Percentiles rank a stretch among this genome's conserved stretches.
These are phyloP conservation scores for Ustilago hordei DNA, from an alignment of 1,284 basidiomycete genomes.

Conservation along the genomic window DNA sequence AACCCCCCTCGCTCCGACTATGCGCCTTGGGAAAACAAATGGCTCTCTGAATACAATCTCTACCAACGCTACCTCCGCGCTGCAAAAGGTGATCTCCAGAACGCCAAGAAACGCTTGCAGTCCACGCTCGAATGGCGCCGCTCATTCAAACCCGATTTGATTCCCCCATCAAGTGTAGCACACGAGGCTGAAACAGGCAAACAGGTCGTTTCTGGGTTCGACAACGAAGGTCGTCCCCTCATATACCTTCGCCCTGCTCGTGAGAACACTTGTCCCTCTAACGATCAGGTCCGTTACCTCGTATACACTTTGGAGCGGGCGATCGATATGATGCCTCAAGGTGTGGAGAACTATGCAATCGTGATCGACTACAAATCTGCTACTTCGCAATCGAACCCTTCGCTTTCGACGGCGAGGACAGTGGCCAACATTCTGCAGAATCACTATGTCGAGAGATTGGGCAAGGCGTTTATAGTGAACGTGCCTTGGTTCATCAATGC, in stretches of 20 bases:
- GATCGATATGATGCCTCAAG: conserved; percentile 61
- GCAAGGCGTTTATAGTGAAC: conserved; percentile 85
- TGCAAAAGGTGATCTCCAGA: conserved; percentile 60
- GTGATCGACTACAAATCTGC: conserved; percentile 62
- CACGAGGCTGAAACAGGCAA: conserved; percentile 65
- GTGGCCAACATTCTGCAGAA: conserved; percentile 81
- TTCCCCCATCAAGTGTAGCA: conserved; percentile 59
- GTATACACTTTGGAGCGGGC: conserved; percentile 66
- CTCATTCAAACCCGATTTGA: conserved; percentile 63
- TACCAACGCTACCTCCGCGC: conserved; percentile 63
- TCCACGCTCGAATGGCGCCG: conserved; percentile 66
- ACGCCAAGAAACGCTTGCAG: conserved; percentile 60
- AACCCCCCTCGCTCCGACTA: conserved; percentile 44
- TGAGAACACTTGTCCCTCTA: conserved; percentile 63
- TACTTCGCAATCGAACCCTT: conserved; percentile 55
- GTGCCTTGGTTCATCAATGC: conserved; percentile 74
- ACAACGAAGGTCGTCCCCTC: conserved; percentile 59
- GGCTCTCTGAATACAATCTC: conserved; percentile 53
- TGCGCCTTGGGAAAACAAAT: conserved; percentile 52
- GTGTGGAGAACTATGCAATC: conserved; percentile 60
- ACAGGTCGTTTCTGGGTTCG: conserved; percentile 65
- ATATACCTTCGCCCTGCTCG: conserved; percentile 65
- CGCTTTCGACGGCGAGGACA: conserved; percentile 45
- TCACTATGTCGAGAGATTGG: conserved; percentile 90
- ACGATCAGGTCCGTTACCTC: conserved; percentile 63